Conservation (phyloP, 352 stramenopile species). For the Phytophthora hybrid region DNA sequence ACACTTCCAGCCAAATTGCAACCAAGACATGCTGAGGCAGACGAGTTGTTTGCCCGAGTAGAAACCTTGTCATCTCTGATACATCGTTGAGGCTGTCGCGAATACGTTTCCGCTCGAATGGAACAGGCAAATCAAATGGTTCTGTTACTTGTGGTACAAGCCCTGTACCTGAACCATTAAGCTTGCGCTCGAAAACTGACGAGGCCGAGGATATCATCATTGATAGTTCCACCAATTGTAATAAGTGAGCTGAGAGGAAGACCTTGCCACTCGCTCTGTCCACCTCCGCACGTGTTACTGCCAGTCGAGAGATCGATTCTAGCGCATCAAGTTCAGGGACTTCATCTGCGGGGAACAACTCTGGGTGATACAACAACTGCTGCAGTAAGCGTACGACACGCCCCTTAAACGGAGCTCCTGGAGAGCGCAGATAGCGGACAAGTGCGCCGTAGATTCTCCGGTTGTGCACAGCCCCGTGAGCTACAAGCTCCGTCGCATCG, state of each 20-base stretch:
- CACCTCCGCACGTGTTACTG: conserved; percentile 60
- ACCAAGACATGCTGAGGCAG: conserved; percentile 67
- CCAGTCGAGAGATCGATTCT: conserved; percentile 67
- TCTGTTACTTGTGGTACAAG: background rate
- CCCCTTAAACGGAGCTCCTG: conserved; percentile 82
- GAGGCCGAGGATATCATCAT: conserved; percentile 62
- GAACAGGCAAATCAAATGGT: conserved; percentile 50
- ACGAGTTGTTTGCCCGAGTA: conserved; percentile 56
- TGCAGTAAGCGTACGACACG: conserved; percentile 80
- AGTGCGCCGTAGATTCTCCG: conserved; percentile 83
- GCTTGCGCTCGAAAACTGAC: conserved; percentile 46
- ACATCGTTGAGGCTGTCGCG: conserved; percentile 65
- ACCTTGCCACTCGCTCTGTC: conserved; percentile 70
- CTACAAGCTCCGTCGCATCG: conserved; percentile 70
- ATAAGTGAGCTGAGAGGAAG: conserved; percentile 79
- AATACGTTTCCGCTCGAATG: conserved; percentile 53
- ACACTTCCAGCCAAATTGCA: conserved; percentile 85
- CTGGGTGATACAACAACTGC: conserved; percentile 72
- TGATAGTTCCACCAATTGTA: conserved; percentile 83
- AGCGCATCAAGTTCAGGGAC: conserved; percentile 70
- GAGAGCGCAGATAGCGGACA: conserved; percentile 81
- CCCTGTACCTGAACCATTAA: conserved; percentile 2
- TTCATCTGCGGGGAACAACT: conserved; percentile 64
- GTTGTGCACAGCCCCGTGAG: conserved; percentile 80
- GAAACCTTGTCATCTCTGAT: conserved; percentile 58